A percentile compares a stretch with the other conserved stretches of the same genome.
These are phyloP conservation scores for Neofusicoccum laricinum DNA, from an alignment of 2,329 filamentous ascomycete species.

Conservation along the genomic window DNA sequence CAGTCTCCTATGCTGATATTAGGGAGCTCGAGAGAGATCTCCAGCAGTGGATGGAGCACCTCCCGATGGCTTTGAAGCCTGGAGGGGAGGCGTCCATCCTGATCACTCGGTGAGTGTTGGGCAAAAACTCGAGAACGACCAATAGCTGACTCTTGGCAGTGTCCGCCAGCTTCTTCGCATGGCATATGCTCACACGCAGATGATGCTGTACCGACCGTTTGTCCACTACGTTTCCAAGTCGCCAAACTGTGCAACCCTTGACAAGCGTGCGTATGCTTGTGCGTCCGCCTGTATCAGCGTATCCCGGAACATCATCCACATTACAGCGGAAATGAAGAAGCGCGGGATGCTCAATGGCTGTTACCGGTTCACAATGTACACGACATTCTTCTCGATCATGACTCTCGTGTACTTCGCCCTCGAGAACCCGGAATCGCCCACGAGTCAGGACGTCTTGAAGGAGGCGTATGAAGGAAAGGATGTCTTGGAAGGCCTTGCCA, in stretches of 20 bases:
- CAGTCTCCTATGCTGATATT: slow-evolving; percentile 62
- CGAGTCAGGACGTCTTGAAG: slow-evolving; percentile 74
- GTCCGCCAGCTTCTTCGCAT: slow-evolving; percentile 74
- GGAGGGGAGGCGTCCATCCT: slow-evolving; percentile 73
- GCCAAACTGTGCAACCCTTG: slow-evolving; percentile 52
- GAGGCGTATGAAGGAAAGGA: slow-evolving; percentile 84
- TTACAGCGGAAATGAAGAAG: slow-evolving; percentile 73
- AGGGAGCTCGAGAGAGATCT: slow-evolving; percentile 63
- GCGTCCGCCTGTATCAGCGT: slow-evolving; percentile 65
- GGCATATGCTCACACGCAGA: slow-evolving; percentile 78
- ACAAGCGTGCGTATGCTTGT: slow-evolving; percentile 76
- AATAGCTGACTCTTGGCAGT: slow-evolving; percentile 31
- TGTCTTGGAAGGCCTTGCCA: slow-evolving; percentile 73
- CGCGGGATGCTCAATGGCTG: slow-evolving; percentile 73
- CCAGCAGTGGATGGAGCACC: slow-evolving; percentile 60
- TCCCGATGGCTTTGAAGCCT: slow-evolving; percentile 76
- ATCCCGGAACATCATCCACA: slow-evolving; percentile 73
- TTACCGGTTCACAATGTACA: slow-evolving; percentile 85
- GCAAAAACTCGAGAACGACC: no score
- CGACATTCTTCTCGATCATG: slow-evolving; percentile 76
- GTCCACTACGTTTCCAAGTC: slow-evolving; percentile 74
- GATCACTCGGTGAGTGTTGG: slow-evolving; percentile 65
- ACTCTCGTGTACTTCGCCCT: slow-evolving; percentile 77
- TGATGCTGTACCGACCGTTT: slow-evolving; percentile 80
- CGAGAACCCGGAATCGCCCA: slow-evolving; percentile 73